A percentile compares a stretch with the other conserved stretches of the same genome.
Evolutionary conservation across 176 grass and related monocot species (phyloP).

Genomic region (Phoenix dactylifera): DNA sequence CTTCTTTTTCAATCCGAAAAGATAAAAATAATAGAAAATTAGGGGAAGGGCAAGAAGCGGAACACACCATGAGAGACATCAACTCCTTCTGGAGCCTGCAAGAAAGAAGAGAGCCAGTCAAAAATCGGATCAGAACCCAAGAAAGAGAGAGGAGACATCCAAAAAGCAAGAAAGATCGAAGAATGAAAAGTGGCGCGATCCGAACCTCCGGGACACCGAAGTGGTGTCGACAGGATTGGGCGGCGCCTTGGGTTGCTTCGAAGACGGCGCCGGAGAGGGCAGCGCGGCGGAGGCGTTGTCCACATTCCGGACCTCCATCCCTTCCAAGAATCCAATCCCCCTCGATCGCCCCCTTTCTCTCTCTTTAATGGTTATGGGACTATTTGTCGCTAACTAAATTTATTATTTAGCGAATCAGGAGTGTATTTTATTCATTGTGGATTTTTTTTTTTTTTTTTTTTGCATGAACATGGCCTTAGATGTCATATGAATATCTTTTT

Average conservation of each 20-base stretch:
- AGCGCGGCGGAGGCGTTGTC: conserved; percentile 2
- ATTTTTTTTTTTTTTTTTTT: too few species aligned
- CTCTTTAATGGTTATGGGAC: too few species aligned
- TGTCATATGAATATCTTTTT: too few species aligned
- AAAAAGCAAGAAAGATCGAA: not conserved
- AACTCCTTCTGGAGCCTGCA: conserved; percentile 22
- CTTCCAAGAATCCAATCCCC: too few species aligned
- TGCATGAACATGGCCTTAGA: too few species aligned
- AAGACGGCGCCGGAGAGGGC: conserved; percentile 1
- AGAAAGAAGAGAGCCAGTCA: not conserved
- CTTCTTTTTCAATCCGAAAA: too few species aligned
- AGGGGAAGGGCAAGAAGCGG: too few species aligned
- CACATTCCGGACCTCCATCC: conserved; percentile 23
- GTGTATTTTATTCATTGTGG: too few species aligned
- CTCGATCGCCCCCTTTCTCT: too few species aligned
- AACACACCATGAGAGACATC: conserved; percentile 7
- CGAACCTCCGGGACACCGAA: conserved; percentile 20
- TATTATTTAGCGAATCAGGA: too few species aligned
- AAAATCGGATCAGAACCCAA: not conserved
- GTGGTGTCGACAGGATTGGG: conserved; percentile 22
- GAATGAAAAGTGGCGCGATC: not conserved
- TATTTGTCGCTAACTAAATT: too few species aligned
- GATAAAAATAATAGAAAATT: too few species aligned
- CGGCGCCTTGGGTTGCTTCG: conserved; percentile 20
- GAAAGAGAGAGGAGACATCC: not conserved